Evolutionary conservation across 805 yeast species (phyloP).

Genomic region (Zygotorulaspora danielsina): DNA sequence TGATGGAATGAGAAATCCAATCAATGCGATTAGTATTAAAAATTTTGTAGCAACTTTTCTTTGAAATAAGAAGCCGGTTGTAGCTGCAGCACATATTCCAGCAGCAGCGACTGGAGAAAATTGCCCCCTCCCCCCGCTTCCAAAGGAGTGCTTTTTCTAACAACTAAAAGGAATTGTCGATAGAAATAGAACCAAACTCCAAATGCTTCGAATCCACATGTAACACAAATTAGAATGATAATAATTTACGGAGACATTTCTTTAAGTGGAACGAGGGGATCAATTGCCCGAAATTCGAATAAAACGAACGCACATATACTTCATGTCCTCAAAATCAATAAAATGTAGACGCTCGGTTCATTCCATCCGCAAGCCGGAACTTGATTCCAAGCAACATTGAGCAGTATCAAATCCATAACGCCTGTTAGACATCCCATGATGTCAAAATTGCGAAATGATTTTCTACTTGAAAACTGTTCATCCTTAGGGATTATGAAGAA

Average conservation of each 20-base stretch:
- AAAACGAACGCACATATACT: constrained; percentile 38
- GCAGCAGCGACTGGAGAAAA: constrained; percentile 40
- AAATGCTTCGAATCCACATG: constrained; percentile 61
- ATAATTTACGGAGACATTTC: constrained; percentile 10
- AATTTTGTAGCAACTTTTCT: constrained; percentile 1
- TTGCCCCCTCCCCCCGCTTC: constrained; percentile 41
- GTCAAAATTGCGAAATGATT: constrained; percentile 26
- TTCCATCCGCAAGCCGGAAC: constrained; percentile 63
- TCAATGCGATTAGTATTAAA: not conserved
- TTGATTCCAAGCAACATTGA: constrained; percentile 61
- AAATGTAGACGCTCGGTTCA: constrained; percentile 45
- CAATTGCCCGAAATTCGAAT: constrained; percentile 40
- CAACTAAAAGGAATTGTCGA: constrained; percentile 42
- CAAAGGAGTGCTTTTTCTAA: constrained; percentile 42
- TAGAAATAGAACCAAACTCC: constrained; percentile 59
- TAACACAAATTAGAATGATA: constrained; percentile 44
- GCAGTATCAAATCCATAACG: constrained; percentile 48
- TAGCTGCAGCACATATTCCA: constrained; percentile 49
- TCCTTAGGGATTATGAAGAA: constrained; percentile 30
- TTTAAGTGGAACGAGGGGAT: constrained; percentile 49
- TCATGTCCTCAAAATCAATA: constrained; percentile 45
- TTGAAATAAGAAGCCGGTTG: constrained; percentile 1
- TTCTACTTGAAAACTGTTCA: not conserved
- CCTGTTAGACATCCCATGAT: constrained; percentile 47
- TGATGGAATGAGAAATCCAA: constrained; percentile 4